Evolutionary conservation across 2,329 filamentous ascomycete genomes (phyloP).

Genomic region (Fusarium guadeloupense): DNA sequence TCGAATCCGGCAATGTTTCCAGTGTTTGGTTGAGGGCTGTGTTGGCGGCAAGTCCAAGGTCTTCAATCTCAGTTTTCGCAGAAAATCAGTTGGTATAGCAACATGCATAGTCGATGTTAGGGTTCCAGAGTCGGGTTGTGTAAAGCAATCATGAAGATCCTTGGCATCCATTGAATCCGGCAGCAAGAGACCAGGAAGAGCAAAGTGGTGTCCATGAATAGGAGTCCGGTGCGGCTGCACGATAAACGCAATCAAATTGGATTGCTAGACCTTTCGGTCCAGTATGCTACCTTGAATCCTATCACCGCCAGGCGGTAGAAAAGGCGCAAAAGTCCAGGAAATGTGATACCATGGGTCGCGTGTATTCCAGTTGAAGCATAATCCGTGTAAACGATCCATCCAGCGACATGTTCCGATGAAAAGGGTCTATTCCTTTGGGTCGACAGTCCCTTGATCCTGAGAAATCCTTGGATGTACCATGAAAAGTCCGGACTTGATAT

Average conservation of each 20-base stretch:
- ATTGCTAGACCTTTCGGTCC: conserved; percentile 43
- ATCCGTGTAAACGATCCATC: conserved; percentile 7
- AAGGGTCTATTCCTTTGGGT: conserved; percentile 26
- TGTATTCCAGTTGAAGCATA: conserved; percentile 21
- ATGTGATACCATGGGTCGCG: conserved; percentile 7
- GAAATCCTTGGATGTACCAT: conserved; percentile 28
- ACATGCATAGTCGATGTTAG: conserved; percentile 15
- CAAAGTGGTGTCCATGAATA: conserved; percentile 10
- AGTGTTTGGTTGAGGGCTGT: neutral
- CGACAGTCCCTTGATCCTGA: conserved; percentile 30
- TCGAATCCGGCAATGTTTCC: conserved; percentile 23
- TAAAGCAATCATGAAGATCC: conserved; percentile 27
- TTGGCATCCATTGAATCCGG: conserved; percentile 20
- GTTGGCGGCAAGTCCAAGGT: neutral
- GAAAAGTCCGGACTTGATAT: conserved; percentile 37
- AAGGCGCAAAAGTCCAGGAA: conserved; percentile 17
- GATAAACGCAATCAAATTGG: conserved; percentile 45
- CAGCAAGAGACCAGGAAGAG: conserved; percentile 9
- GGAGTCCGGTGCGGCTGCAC: conserved; percentile 45
- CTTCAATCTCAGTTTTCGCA: conserved; percentile 22
- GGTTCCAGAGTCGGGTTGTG: conserved; percentile 7
- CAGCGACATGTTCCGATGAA: neutral
- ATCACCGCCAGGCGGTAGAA: conserved; percentile 22
- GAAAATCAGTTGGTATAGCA: conserved; percentile 39
- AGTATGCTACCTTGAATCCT: conserved; percentile 25